Conservation (phyloP, 345 rosid genomes). For the Syzygium oleosum region DNA sequence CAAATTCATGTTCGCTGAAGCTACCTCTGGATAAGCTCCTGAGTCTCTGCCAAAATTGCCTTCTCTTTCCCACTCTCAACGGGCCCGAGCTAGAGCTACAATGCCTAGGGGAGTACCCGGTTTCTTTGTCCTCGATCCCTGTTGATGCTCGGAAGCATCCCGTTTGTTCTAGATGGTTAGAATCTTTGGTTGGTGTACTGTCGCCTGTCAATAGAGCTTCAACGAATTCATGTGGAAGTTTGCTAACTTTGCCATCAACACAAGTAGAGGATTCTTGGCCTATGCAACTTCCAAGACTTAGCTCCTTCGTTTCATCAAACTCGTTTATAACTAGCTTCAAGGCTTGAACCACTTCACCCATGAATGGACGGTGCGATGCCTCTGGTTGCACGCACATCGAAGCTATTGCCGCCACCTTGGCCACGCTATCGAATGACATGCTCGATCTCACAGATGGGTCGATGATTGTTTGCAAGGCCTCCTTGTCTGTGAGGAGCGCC, state of each 20-base stretch:
- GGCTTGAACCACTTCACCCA: constrained; percentile 70
- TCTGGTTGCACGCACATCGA: constrained; percentile 72
- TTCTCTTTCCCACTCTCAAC: constrained; percentile 24
- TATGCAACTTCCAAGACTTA: not conserved
- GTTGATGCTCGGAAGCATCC: constrained; percentile 7
- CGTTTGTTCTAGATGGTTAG: not conserved
- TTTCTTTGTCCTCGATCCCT: constrained; percentile 22
- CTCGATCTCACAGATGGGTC: constrained; percentile 34
- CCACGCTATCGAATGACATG: constrained; percentile 32
- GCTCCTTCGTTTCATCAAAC: constrained; percentile 30
- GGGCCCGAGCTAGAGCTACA: constrained; percentile 42
- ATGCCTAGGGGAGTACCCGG: constrained; percentile 25
- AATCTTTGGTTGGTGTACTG: not conserved
- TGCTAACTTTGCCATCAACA: constrained; percentile 7
- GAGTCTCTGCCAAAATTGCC: constrained; percentile 44
- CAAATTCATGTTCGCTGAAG: constrained; percentile 40
- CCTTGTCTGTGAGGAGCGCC: constrained; percentile 47
- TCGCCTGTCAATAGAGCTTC: constrained; percentile 13
- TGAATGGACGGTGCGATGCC: constrained; percentile 59
- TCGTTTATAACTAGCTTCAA: constrained; percentile 56
- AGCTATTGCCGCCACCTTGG: constrained; percentile 60
- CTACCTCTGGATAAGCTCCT: constrained; percentile 42
- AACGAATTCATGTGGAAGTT: constrained; percentile 18
- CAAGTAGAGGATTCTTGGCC: constrained; percentile 2
- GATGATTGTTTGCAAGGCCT: constrained; percentile 33